Base-by-base conservation (phyloP, 345 rosid species). In the Ceriops decandra region DNA sequence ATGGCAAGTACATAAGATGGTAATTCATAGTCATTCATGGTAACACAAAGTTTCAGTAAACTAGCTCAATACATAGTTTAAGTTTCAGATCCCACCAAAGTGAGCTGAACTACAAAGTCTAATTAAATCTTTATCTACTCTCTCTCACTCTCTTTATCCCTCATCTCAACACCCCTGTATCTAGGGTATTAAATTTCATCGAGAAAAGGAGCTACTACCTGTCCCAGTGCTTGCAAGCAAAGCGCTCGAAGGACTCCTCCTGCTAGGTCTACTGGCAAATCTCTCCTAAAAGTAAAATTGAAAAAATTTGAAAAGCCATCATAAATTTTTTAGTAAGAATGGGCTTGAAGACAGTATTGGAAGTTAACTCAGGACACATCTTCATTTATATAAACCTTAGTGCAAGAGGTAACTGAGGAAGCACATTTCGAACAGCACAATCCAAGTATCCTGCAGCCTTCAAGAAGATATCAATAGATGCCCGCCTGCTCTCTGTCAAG, bases 361-460 rank as follows among this genome's bases (percentile, higher is more conserved):
- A 20, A 65, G 51, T 62, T 64, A 24, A 35, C 27, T 60, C 36
- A 64, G 28, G 32, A 30, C 63, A 59, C 65, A 32, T 60, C 33
- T 65, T 59, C 74, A 54, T 66, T 49, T 47, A 57, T 68, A 67
- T 20, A 70, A 82, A 95, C 99, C 98, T 88, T 74, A 83, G 76
- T 67, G 86, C 92, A 71, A 80, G 62, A 42, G 95, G 84, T 66
- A 95, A 79, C 66, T 88, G 96, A 62, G 99, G 99, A 38, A 95
- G 92, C 72, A 92, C 97, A 79, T 88, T 79, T 46, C 87, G 87
- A 54, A 92, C 86, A 35, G 98, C 98, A 82, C 92, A 92, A 70
- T 95, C 99, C 77, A 95, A 80, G 78, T 87, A 88, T 71, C 99
- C 99, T 42, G 98, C 96, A 62, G 98, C 99, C 86, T 87, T 92